Conservation (phyloP, 1,284 basidiomycete genomes). For the Cryptococcus hybrid region DNA sequence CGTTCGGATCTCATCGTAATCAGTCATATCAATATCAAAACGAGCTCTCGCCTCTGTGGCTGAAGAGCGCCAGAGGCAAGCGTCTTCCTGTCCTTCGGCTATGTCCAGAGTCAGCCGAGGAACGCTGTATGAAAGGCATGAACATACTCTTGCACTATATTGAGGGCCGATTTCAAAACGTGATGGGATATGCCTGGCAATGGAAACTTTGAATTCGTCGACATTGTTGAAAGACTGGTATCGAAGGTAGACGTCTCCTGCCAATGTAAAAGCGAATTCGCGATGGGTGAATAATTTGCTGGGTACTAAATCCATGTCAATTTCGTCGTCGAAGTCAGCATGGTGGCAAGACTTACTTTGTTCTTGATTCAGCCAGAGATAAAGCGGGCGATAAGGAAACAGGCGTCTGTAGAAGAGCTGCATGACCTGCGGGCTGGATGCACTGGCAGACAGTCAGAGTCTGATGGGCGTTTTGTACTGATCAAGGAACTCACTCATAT, state of each 20-base stretch:
- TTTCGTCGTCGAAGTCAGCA: background rate
- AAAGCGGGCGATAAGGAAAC: slow-evolving; percentile 93
- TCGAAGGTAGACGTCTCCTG: slow-evolving; percentile 87
- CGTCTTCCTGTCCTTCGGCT: slow-evolving; percentile 91
- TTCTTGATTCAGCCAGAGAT: slow-evolving; percentile 92
- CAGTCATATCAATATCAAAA: slow-evolving; percentile 99
- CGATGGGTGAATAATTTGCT: slow-evolving; percentile 78
- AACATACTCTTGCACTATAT: slow-evolving; percentile 78
- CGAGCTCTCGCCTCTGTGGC: slow-evolving; percentile 84
- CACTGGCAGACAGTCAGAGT: slow-evolving; percentile 22
- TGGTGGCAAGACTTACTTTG: slow-evolving; percentile 52
- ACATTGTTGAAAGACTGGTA: slow-evolving; percentile 86
- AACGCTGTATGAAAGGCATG: background rate
- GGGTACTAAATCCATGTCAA: slow-evolving; percentile 45
- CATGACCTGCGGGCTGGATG: slow-evolving; percentile 64
- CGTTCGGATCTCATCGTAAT: slow-evolving; percentile 94
- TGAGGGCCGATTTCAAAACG: slow-evolving; percentile 97
- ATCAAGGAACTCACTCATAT: slow-evolving; percentile 14
- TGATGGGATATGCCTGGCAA: slow-evolving; percentile 75
- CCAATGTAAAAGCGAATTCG: slow-evolving; percentile 96
- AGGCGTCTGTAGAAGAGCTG: slow-evolving; percentile 85
- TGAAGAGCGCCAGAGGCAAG: slow-evolving; percentile 71
- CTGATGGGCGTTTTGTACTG: background rate
- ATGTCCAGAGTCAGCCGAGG: slow-evolving; percentile 13
- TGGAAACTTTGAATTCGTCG: slow-evolving; percentile 91